A percentile compares a stretch with the other conserved stretches of the same genome.
phyloP scores from a whole-genome alignment of 2,329 filamentous ascomycete genomes.

The Pseudopithomyces maydicus region DNA sequence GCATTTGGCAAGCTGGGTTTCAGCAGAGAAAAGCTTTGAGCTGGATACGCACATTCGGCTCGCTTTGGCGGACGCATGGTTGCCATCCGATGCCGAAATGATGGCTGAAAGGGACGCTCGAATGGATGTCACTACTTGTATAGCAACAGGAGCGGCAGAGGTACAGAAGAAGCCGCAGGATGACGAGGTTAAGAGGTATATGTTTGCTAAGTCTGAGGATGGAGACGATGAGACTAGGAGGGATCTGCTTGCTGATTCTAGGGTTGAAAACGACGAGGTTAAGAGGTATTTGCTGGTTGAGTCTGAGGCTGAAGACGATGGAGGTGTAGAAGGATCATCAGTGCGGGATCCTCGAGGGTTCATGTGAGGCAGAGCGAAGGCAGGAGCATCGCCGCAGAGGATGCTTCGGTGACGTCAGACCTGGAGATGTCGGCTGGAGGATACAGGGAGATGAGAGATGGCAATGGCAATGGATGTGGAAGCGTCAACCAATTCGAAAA shows the following conservation, averaged over 20 bases:
- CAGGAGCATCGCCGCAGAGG: too few species aligned
- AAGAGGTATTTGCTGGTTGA: not conserved
- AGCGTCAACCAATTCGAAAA: too few species aligned
- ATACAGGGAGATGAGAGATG: not conserved
- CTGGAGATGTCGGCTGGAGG: not conserved
- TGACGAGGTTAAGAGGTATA: slow-evolving; percentile 13
- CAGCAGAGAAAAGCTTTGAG: not conserved
- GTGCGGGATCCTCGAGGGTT: too few species aligned
- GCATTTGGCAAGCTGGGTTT: slow-evolving; percentile 20
- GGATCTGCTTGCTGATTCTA: slow-evolving; percentile 1
- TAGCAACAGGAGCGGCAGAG: not conserved
- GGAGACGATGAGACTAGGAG: slow-evolving; percentile 12
- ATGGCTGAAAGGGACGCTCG: not conserved
- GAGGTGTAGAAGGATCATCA: not conserved
- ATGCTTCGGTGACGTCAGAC: too few species aligned
- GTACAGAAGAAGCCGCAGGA: slow-evolving; percentile 9
- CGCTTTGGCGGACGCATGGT: not conserved
- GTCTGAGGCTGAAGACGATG: not conserved
- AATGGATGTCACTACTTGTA: not conserved
- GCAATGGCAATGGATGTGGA: not conserved
- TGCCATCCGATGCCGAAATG: not conserved
- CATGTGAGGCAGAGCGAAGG: too few species aligned
- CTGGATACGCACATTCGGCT: slow-evolving; percentile 2
- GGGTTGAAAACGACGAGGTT: not conserved
- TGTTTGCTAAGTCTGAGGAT: slow-evolving; percentile 22